Base-by-base conservation (phyloP, 495 filamentous ascomycete species). In the Penicillium egyptiacum region DNA sequence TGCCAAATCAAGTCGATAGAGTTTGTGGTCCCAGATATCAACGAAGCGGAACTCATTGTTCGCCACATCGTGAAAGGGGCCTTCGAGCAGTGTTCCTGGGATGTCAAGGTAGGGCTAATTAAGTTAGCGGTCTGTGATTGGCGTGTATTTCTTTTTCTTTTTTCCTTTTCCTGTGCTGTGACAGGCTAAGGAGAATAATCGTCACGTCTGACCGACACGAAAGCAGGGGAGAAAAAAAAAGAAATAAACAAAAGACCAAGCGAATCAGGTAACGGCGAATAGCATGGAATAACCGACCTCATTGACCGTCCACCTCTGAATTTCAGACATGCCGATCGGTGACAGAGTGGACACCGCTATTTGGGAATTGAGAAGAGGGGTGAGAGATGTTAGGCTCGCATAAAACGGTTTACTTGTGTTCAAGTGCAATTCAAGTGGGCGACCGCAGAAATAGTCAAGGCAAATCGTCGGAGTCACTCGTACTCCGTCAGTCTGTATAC, bases 1-100 rank as follows among this genome's bases (percentile, higher is more conserved):
- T 33, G 68, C 73, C n/a, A 94, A 75, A 65, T 90, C 82, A 55
- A 96, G 78, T 31, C 76, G 75, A 74, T 95, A 91, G 40, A 96
- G 68, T 58, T 86, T 83, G 67, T 88, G 79, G 58, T 89, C 83
- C 71, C 86, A 89, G 72, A 96, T 94, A 75, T 98, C 92, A 57
- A 96, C 85, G 71, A 94, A 96, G 59, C 92, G 89, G 39, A 96
- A 82, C 57, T 83, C 83, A 61, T 91, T 81, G 40, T 80, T 85
- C 22, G 72, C 71, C 26, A 78, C 68, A 64, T 94, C 89, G 72
- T 88, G 89, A 75, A 83, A 91, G 14, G 92, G 92, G 2, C 85
- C 93, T 75, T 96, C 92, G 55, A 91, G 88, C 26, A 96, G 79
- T 14, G 76, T 79, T 68, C 89, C 92, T 51, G 87, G 77, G 52